These are phyloP conservation scores for Escallonia herrerae DNA, from an alignment of 129 eudicot genomes.

Conservation along the genomic window DNA sequence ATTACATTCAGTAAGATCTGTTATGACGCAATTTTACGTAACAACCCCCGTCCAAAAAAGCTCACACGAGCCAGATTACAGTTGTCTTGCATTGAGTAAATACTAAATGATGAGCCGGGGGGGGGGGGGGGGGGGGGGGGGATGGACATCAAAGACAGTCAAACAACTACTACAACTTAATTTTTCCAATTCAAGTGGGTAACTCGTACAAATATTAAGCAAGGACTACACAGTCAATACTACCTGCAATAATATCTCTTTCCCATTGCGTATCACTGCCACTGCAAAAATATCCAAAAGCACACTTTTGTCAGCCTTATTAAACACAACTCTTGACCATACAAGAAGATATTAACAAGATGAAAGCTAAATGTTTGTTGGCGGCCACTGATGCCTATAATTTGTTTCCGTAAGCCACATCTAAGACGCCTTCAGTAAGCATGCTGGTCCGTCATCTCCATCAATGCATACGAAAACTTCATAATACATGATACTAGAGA, in stretches of 20 bases:
- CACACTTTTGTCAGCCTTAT: background rate
- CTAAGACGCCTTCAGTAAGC: too few species aligned
- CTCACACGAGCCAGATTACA: background rate
- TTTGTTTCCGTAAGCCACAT: too few species aligned
- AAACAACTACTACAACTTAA: background rate
- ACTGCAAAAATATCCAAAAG: constrained; percentile 24
- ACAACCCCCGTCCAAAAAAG: background rate
- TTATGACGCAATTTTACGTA: background rate
- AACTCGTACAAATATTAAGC: background rate
- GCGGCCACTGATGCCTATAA: too few species aligned
- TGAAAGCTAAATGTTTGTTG: background rate
- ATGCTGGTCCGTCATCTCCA: too few species aligned
- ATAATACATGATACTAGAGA: too few species aligned
- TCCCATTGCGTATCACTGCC: constrained; percentile 56
- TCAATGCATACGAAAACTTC: too few species aligned
- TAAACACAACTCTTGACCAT: background rate
- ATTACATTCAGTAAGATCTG: background rate
- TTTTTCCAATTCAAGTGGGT: background rate
- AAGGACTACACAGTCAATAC: constrained; percentile 1
- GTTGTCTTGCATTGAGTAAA: background rate
- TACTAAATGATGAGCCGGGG: background rate
- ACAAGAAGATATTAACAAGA: background rate
- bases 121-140: background rate
- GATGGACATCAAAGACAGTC: background rate
- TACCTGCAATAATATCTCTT: constrained; percentile 80